Base-by-base conservation (phyloP, 352 stramenopile genomes). In the Pythium volutum region DNA sequence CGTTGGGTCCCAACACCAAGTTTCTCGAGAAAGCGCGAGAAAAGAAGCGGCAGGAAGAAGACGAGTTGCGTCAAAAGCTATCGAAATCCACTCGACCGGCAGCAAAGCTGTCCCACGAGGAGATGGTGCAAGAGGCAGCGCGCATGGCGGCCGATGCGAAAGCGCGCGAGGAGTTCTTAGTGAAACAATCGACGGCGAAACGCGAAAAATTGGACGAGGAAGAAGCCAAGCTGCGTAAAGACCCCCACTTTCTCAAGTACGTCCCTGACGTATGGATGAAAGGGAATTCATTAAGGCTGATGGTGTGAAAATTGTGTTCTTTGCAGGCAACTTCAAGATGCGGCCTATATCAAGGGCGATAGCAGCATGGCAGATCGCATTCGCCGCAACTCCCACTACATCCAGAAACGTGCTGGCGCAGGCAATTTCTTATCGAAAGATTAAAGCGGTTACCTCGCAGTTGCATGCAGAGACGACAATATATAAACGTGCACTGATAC, bases 341-440 rank as follows among this genome's bases (percentile, higher is more conserved):
- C 76, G 12, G 84, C 82, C n/a, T 95, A 95, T 56, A 49, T 90
- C 49, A 69, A 80, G 29, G 64, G 64, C 0, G 76, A 84, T 3
- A 79, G 67, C 61, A 87, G 70, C 36, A 91, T 95, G 78, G 65
- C 81, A 45, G 82, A 93, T 36, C 84, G 83, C 0, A 59, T 95
- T 55, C 77, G 77, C 18, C 71, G 87, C 48, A 95, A 95, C 56
- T 81, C 80, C 25, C 84, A 95, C 58, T 95, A 95, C 62, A 92
- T 95, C 43, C 87, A 95, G 58, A 77, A 74, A 34, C 81, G 88
- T 43, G 83, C 81, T n/a, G 79, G 91, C 23, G 74, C 74, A 27
- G 79, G 74, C 22, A 93, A 93, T 64, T 95, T 95, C 27, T 66
- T 95, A 34, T 77, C 82, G 22, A 90, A 90, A 71, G 84, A 84